Evolutionary conservation across 768 basidiomycete genomes (phyloP).

Genomic region (Hygrophorus russula): DNA sequence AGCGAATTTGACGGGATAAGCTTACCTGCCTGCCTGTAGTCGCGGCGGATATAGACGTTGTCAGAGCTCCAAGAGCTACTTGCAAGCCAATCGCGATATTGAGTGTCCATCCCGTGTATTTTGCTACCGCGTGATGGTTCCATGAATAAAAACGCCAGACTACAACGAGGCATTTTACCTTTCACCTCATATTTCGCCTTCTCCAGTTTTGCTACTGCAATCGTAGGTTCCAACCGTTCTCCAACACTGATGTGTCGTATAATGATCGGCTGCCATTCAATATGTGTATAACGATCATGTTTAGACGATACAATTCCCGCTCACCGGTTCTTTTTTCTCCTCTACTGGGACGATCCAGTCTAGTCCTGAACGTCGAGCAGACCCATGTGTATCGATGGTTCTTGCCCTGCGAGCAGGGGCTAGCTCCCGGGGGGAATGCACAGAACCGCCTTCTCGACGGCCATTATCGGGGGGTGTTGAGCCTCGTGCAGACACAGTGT

Average conservation of each 20-base stretch:
- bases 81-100: slow-evolving; percentile 51
- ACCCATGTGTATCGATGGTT: slow-evolving; percentile 9
- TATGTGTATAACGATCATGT: neutral
- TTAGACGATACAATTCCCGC: neutral
- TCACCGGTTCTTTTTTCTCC: slow-evolving; percentile 13
- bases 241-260: slow-evolving; percentile 21
- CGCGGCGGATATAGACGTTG: slow-evolving; percentile 50
- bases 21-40: slow-evolving; percentile 29
- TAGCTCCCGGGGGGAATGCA: neutral
- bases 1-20: neutral
- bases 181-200: slow-evolving; percentile 33
- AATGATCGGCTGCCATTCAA: neutral
- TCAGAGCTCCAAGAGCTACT: slow-evolving; percentile 53
- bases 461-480: too few species aligned
- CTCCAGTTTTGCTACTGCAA: slow-evolving; percentile 34
- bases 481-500: too few species aligned
- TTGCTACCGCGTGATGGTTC: slow-evolving; percentile 20
- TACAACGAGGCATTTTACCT: slow-evolving; percentile 17
- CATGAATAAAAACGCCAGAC: neutral
- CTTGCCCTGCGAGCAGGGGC: slow-evolving; percentile 3
- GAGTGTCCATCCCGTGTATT: slow-evolving; percentile 22
- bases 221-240: slow-evolving; percentile 45
- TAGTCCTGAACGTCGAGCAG: slow-evolving; percentile 18
- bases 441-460: too few species aligned
- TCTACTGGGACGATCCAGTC: slow-evolving; percentile 30